These are phyloP conservation scores for Acarospora socialis DNA, from an alignment of 2,329 filamentous ascomycete species.

Conservation along the genomic window DNA sequence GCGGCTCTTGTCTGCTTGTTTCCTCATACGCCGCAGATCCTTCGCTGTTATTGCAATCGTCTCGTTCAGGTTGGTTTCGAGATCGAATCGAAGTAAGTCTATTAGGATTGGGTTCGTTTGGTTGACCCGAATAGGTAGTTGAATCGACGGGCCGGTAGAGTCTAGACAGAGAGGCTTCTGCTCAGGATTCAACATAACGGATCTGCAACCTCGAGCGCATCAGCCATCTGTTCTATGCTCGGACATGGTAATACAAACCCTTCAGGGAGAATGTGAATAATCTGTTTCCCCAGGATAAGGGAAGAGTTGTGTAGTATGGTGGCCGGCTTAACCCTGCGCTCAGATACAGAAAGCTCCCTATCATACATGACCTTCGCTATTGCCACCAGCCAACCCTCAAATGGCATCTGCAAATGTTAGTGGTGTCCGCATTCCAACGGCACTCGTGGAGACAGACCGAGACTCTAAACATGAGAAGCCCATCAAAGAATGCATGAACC, in stretches of 20 bases:
- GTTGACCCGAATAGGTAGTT: constrained; percentile 81
- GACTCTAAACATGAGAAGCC: constrained; percentile 85
- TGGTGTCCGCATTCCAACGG: neutral
- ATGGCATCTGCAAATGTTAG: constrained; percentile 44
- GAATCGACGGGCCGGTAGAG: constrained; percentile 42
- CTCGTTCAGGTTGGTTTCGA: constrained; percentile 68
- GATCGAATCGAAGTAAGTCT: constrained; percentile 74
- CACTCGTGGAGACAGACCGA: constrained; percentile 39
- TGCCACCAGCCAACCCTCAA: constrained; percentile 57
- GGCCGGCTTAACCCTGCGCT: constrained; percentile 76
- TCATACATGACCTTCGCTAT: constrained; percentile 76
- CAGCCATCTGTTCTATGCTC: too few relatives aligned
- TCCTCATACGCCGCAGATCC: constrained; percentile 62
- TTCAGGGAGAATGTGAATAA: constrained; percentile 94
- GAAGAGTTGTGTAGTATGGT: constrained; percentile 83
- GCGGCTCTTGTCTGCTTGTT: constrained; percentile 47
- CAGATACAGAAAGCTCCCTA: constrained; percentile 84
- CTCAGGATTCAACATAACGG: constrained; percentile 75
- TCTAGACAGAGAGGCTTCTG: constrained; percentile 70
- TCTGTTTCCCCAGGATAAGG: constrained; percentile 88
- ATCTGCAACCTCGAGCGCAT: too few relatives aligned
- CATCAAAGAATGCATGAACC: constrained; percentile 58
- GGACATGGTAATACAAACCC: too few relatives aligned
- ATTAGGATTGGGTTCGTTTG: constrained; percentile 80
- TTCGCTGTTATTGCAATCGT: constrained; percentile 59